A percentile compares a stretch with the other conserved stretches of the same genome.
phyloP scores from a whole-genome alignment of 2,329 filamentous ascomycete species.

The Aureobasidium namibiae region DNA sequence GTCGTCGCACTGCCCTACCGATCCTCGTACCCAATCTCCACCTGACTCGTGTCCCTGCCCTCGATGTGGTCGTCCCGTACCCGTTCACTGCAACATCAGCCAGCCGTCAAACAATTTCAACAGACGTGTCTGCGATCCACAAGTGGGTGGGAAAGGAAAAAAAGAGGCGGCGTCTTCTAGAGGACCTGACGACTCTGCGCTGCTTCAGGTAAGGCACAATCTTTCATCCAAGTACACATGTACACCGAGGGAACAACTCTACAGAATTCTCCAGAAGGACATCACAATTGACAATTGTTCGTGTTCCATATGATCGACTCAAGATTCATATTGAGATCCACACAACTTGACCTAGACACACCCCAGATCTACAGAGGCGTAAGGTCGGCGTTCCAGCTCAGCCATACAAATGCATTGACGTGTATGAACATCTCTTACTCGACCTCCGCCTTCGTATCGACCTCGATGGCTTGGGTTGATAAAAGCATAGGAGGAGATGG shows the following conservation, averaged over 20 bases:
- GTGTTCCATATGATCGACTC: not conserved
- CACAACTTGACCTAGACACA: not conserved
- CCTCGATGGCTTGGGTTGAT: not conserved
- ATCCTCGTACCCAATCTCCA: not conserved
- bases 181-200: too few relatives aligned
- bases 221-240: too few relatives aligned
- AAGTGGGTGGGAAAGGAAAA: too few relatives aligned
- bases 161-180: too few relatives aligned
- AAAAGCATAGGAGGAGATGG: not conserved
- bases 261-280: too few relatives aligned
- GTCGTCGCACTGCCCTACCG: not conserved
- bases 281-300: not conserved
- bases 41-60: not conserved
- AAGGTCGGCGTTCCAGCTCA: not conserved
- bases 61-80: not conserved
- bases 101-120: too few relatives aligned
- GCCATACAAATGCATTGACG: not conserved
- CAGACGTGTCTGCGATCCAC: too few relatives aligned
- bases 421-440: not conserved
- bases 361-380: constrained; percentile 2
- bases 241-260: too few relatives aligned
- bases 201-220: too few relatives aligned
- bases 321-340: not conserved
- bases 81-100: not conserved
- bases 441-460: not conserved